Conservation (phyloP, 2,329 filamentous ascomycete genomes). For the Fusarium metavorans region DNA sequence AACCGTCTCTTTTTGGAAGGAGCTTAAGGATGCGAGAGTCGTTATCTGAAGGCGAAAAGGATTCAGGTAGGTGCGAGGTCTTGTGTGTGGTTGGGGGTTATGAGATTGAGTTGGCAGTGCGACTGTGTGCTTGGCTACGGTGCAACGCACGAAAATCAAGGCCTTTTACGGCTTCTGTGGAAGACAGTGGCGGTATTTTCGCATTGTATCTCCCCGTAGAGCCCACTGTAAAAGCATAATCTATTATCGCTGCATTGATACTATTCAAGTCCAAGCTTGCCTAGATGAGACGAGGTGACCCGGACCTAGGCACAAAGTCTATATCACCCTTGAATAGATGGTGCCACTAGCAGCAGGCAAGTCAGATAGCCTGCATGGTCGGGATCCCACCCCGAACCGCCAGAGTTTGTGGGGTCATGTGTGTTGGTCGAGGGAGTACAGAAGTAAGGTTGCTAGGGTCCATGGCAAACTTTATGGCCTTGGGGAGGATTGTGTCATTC, state of each 20-base stretch:
- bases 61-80: neutral
- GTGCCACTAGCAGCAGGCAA: neutral
- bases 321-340: neutral
- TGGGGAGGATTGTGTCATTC: constrained; percentile 20
- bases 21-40: neutral
- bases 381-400: neutral
- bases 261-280: neutral
- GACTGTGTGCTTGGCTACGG: neutral
- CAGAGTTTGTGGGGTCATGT: neutral
- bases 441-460: neutral
- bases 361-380: constrained; percentile 1
- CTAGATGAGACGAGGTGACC: neutral
- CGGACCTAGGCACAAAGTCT: neutral
- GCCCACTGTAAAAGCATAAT: neutral
- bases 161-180: neutral
- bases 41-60: neutral
- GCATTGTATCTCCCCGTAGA: neutral
- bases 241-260: neutral
- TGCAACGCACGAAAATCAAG: neutral
- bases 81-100: neutral
- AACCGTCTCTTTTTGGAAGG: neutral
- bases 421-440: neutral
- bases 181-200: neutral
- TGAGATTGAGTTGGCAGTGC: neutral
- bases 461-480: neutral